These are phyloP conservation scores for Epichloe amarillans DNA, from an alignment of 2,329 filamentous ascomycete genomes.

Conservation along the genomic window DNA sequence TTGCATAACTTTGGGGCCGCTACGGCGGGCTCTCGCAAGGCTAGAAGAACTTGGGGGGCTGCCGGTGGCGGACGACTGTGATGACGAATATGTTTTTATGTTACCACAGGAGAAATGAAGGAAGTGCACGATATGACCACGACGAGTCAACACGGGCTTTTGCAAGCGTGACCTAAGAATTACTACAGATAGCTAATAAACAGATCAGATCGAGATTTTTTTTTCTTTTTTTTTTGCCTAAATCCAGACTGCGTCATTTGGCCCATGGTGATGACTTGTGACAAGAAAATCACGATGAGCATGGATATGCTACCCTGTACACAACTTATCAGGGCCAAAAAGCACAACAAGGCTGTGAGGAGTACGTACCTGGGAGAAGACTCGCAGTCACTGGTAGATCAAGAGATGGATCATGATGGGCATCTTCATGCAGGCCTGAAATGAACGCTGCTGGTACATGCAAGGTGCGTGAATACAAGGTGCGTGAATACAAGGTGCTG, in stretches of 20 bases:
- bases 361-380: too few relatives aligned
- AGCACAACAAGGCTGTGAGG: too few relatives aligned
- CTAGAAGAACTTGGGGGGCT: conserved; percentile 24
- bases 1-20: conserved; percentile 76
- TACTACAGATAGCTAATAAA: background rate
- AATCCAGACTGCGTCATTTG: too few relatives aligned
- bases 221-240: background rate
- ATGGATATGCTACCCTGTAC: too few relatives aligned
- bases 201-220: too few relatives aligned
- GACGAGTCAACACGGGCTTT: background rate
- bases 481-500: too few relatives aligned
- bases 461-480: too few relatives aligned
- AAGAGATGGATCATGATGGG: too few relatives aligned
- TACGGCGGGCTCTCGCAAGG: conserved; percentile 22
- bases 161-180: background rate
- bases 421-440: too few relatives aligned
- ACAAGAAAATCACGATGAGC: background rate
- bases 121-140: background rate
- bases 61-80: conserved; percentile 13
- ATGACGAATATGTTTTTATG: background rate
- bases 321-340: too few relatives aligned
- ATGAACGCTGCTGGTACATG: too few relatives aligned
- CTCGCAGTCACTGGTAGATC: too few relatives aligned
- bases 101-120: background rate
- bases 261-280: background rate